Conservation (phyloP, 2,329 filamentous ascomycete genomes). For the Sporothrix euskadiensis region DNA sequence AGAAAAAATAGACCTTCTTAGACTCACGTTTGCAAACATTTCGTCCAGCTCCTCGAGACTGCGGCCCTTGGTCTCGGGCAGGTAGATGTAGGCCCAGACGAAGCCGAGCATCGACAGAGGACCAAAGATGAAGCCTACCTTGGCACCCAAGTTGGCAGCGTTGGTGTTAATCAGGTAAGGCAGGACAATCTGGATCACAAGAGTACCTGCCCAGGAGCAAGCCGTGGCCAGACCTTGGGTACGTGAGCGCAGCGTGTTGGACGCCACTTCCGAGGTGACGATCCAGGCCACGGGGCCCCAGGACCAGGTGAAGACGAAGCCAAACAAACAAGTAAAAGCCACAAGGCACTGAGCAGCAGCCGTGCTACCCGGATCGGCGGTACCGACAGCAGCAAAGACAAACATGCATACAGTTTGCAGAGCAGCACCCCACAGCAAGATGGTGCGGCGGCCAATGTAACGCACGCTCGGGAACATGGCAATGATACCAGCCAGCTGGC, state of each 20-base stretch:
- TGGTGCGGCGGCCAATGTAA: conserved; percentile 2
- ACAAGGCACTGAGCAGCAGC: neutral
- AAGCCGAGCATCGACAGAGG: conserved; percentile 36
- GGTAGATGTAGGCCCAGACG: conserved; percentile 47
- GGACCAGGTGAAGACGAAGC: conserved; percentile 12
- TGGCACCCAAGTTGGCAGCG: conserved; percentile 40
- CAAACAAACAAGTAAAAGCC: conserved; percentile 2
- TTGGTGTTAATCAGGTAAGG: conserved; percentile 32
- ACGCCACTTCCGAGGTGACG: conserved; percentile 13
- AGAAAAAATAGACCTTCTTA: neutral
- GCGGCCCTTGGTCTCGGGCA: conserved; percentile 48
- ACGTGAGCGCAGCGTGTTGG: conserved; percentile 12
- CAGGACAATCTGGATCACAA: conserved; percentile 24
- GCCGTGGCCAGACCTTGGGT: conserved; percentile 11
- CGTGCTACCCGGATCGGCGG: neutral
- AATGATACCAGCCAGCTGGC: neutral
- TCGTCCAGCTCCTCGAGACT: conserved; percentile 52
- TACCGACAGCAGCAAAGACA: neutral
- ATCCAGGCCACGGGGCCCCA: conserved; percentile 21
- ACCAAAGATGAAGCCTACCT: conserved; percentile 43
- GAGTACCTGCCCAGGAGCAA: neutral
- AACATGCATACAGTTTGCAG: neutral
- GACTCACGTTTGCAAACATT: conserved; percentile 40
- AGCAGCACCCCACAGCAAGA: neutral
- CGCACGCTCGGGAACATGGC: conserved; percentile 6